These are phyloP conservation scores for Ambrosiella cleistominuta DNA, from an alignment of 2,329 filamentous ascomycete species.

Conservation along the genomic window DNA sequence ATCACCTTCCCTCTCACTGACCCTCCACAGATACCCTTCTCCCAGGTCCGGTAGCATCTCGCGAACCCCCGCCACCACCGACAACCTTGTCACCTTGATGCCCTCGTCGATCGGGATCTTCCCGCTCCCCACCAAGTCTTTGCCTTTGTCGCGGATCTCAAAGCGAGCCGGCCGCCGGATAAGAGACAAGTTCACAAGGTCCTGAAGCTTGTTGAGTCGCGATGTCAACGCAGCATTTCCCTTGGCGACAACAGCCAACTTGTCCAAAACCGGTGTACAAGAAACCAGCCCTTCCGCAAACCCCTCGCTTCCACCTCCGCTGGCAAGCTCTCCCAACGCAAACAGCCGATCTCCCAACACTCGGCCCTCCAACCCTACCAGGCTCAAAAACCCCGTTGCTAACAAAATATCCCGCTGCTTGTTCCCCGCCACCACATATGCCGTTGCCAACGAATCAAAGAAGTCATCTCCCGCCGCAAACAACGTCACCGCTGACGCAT, in stretches of 20 bases:
- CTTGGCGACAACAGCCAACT: conserved; percentile 32
- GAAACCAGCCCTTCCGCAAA: conserved; percentile 72
- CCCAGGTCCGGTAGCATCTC: conserved; percentile 83
- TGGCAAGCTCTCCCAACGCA: conserved; percentile 39
- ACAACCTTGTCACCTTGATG: conserved; percentile 66
- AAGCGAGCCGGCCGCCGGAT: neutral
- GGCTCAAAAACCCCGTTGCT: conserved; percentile 56
- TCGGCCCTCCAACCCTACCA: conserved; percentile 50
- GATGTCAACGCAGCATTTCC: conserved; percentile 13
- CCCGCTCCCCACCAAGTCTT: conserved; percentile 48
- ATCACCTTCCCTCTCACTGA: conserved; percentile 64
- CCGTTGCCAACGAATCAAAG: conserved; percentile 53
- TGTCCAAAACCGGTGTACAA: conserved; percentile 56
- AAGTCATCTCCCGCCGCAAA: conserved; percentile 79
- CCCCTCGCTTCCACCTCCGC: conserved; percentile 49
- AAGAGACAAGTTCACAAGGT: neutral
- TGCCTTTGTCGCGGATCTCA: conserved; percentile 23
- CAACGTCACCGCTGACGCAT: conserved; percentile 36
- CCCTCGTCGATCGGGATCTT: conserved; percentile 25
- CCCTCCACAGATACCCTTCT: conserved; percentile 59
- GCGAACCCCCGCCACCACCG: conserved; percentile 74
- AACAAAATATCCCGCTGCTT: conserved; percentile 43
- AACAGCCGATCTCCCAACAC: conserved; percentile 72
- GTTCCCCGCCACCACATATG: conserved; percentile 47
- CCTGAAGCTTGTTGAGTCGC: neutral